A percentile compares a stretch with the other conserved stretches of the same genome.
Evolutionary conservation across 2,329 filamentous ascomycete genomes (phyloP).

Genomic region (Venturia effusa): DNA sequence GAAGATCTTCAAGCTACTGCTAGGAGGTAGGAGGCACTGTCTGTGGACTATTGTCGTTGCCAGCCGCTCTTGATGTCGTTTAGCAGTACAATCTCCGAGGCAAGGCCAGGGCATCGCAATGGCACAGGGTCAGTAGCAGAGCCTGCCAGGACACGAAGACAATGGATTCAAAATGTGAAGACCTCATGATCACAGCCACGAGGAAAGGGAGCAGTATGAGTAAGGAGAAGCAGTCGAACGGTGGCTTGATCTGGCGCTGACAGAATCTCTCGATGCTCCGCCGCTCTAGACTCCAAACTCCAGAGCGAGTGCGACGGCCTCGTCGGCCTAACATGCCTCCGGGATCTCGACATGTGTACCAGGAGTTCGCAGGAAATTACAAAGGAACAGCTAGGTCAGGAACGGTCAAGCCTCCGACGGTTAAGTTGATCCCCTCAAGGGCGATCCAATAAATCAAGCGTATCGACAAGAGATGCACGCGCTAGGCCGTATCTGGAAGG

Average conservation of each 20-base stretch:
- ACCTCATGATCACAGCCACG: background rate
- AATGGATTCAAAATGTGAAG: too few relatives aligned
- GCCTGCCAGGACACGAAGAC: too few relatives aligned
- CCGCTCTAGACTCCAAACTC: too few relatives aligned
- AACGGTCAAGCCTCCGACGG: background rate
- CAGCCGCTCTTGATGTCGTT: background rate
- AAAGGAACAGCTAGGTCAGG: background rate
- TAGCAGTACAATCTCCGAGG: background rate
- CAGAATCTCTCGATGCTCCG: background rate
- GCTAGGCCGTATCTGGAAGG: background rate
- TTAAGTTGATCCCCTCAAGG: background rate
- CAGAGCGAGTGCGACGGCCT: background rate
- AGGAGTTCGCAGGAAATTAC: background rate
- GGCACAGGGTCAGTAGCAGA: background rate
- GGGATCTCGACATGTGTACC: background rate
- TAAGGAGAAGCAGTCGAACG: background rate
- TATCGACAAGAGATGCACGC: background rate
- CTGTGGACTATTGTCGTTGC: background rate
- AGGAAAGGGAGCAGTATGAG: background rate
- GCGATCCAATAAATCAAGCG: background rate
- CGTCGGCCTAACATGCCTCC: background rate
- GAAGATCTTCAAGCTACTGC: background rate
- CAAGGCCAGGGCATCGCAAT: background rate
- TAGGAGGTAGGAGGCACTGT: too few relatives aligned
- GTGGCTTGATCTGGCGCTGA: background rate